Evolutionary conservation across 176 grass and related monocot genomes (phyloP).

Genomic region (Themeda triandra): DNA sequence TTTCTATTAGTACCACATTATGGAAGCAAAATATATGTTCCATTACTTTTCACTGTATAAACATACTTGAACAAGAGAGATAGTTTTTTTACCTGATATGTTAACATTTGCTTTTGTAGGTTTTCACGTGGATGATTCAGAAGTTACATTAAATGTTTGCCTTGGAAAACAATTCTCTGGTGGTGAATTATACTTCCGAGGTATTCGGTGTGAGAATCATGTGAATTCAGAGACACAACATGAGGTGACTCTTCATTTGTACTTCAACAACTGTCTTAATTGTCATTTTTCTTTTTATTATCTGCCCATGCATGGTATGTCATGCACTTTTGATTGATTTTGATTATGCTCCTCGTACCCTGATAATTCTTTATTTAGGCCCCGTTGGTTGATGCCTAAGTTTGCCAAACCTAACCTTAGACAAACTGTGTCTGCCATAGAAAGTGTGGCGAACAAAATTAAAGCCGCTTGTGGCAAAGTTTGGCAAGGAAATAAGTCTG

Average conservation of each 20-base stretch:
- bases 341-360: neutral
- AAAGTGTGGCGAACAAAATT: neutral
- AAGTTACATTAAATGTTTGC: slow-evolving; percentile 96
- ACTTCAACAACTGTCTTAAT: neutral
- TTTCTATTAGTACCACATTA: slow-evolving; percentile 2
- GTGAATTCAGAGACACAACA: slow-evolving; percentile 85
- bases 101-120: slow-evolving; percentile 35
- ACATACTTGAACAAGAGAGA: neutral
- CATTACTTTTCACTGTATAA: neutral
- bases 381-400: neutral
- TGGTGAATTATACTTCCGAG: slow-evolving; percentile 95
- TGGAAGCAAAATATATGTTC: slow-evolving; percentile 17
- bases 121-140: slow-evolving; percentile 99
- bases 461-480: neutral
- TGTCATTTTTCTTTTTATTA: slow-evolving; percentile 4
- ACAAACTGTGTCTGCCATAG: neutral
- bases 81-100: slow-evolving; percentile 10
- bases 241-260: slow-evolving; percentile 51
- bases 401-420: neutral
- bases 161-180: slow-evolving; percentile 94
- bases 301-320: neutral
- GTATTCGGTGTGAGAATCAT: slow-evolving; percentile 92
- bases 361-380: neutral
- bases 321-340: slow-evolving; percentile 3
- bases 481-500: neutral